Base-by-base conservation (phyloP, 441 rosid genomes). In the Melastoma candidum region DNA sequence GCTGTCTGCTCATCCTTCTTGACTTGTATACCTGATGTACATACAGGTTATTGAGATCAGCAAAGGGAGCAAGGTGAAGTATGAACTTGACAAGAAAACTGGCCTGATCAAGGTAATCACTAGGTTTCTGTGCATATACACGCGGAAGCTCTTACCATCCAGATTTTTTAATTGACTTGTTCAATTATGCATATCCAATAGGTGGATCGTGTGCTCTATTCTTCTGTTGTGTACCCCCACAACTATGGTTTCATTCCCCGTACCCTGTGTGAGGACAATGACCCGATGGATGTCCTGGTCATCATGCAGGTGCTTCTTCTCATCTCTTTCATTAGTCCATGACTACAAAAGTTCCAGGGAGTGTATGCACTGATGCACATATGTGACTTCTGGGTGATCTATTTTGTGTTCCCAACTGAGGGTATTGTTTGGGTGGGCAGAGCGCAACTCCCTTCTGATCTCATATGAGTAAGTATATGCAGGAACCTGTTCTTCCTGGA, bases 401-500 rank as follows among this genome's bases (percentile, higher is more conserved):
- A 32, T 2, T 32, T 32, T 4, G 3, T 32, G 8, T 32, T 4
- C 3, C 8, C 8, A 32, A 32, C 8, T 32, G 41, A 32, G 5
- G 3, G 41, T 4, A 32, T 32, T 32, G 41, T 32, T 32, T 8
- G 8, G 41, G 5, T 32, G 41, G 39, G 7, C 39, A 29, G 41
- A 8, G 41, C 5, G 41, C 39, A 29, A 0, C 41, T 32, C 3
- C 41, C 3, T 32, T 32, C 7, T 32, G 7, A 32, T 32, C 41
- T 4, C 7, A 4, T 32, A 32, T 41, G 47, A 46, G 47, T 46
- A 59, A 26, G 36, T 71, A 48, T 26, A 24, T 22, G 51, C 48
- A 87, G 98, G 96, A 90, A 76, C 98, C 98, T 11, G 95, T 87
- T 41, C 90, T 90, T 71, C 95, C 98, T 7, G 98, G 98, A 45